Evolutionary conservation across 106 monocot genomes (phyloP).

Genomic region (Dendrobium chrysotoxum): DNA sequence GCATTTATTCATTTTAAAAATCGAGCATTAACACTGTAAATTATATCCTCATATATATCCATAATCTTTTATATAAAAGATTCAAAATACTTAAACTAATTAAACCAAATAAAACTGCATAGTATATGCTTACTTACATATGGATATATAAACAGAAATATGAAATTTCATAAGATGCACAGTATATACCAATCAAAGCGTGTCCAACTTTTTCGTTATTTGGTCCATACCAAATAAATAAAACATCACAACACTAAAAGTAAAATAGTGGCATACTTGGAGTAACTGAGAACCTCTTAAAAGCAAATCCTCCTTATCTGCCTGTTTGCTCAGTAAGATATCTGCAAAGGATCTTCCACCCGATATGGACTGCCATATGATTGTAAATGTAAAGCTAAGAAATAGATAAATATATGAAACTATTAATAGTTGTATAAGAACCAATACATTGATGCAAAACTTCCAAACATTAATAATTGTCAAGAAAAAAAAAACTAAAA

Average conservation of each 20-base stretch:
- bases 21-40: no score
- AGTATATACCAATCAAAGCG: no score
- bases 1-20: no score
- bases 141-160: no score
- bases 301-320: conserved; percentile 15
- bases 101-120: no score
- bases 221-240: not conserved
- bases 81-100: no score
- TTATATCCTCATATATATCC: no score
- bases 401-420: not conserved
- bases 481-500: not conserved
- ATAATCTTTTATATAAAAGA: no score
- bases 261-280: conserved; percentile 40
- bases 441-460: not conserved
- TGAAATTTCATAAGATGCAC: no score
- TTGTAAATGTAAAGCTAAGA: not conserved
- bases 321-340: conserved; percentile 40
- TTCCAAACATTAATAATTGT: not conserved
- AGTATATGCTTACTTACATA: no score
- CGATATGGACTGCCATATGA: conserved; percentile 74
- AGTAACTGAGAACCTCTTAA: conserved; percentile 57
- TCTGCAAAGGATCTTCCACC: conserved; percentile 90
- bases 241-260: not conserved
- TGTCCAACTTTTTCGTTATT: no score
- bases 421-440: not conserved